A percentile compares a stretch with the other conserved stretches of the same genome.
Conservation (phyloP, 2,329 filamentous ascomycete species). For the Arachnomyces sp. region DNA sequence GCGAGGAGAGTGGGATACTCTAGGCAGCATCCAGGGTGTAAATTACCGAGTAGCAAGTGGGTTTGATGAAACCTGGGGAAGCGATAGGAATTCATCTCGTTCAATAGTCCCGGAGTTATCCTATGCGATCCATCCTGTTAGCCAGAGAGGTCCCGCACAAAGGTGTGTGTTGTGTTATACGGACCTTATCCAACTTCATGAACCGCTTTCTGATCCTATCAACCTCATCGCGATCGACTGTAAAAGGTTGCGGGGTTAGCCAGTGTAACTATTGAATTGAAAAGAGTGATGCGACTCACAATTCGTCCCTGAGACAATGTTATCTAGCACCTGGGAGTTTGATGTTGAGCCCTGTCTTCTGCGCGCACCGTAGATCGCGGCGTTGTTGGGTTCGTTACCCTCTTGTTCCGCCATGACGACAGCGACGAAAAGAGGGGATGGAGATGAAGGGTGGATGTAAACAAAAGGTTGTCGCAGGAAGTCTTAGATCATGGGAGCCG, state of each 20-base stretch:
- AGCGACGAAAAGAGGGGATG: conserved; percentile 8
- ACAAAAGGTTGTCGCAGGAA: neutral
- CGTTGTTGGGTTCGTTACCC: conserved; percentile 37
- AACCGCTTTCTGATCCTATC: conserved; percentile 93
- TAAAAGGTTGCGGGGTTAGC: conserved; percentile 2
- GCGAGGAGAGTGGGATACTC: neutral
- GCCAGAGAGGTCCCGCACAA: neutral
- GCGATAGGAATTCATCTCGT: conserved; percentile 92
- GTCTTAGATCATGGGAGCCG: neutral
- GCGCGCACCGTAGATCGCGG: conserved; percentile 37
- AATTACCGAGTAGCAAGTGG: conserved; percentile 81
- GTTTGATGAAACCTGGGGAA: conserved; percentile 96
- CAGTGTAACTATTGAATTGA: conserved; percentile 1
- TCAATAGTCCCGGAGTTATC: conserved; percentile 98
- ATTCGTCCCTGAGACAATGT: conserved; percentile 92
- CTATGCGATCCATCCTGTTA: conserved; percentile 38
- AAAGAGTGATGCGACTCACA: conserved; percentile 50
- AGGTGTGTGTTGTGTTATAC: conserved; percentile 2
- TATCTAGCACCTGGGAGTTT: conserved; percentile 70
- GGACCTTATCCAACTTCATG: conserved; percentile 97
- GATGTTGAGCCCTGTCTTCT: conserved; percentile 38
- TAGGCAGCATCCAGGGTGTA: neutral
- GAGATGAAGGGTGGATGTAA: no score
- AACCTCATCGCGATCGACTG: conserved; percentile 95
- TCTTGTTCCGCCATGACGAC: conserved; percentile 27